phyloP scores from a whole-genome alignment of 257 asterid species.

The Gentiana straminea region DNA sequence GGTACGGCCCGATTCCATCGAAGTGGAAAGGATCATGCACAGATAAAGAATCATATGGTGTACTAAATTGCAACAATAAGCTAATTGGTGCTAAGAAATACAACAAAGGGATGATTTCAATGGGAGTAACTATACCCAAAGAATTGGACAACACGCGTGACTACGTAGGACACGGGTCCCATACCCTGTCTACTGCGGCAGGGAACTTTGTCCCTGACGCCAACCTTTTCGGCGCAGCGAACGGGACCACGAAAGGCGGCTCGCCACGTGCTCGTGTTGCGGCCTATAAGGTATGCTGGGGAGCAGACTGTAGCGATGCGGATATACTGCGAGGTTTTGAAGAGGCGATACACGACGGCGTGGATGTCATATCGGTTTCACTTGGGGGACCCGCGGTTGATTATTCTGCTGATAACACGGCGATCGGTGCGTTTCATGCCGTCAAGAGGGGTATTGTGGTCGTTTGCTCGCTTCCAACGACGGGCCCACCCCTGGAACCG shows the following conservation, averaged over 20 bases:
- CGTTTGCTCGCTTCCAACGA: constrained; percentile 54
- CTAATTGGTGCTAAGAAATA: constrained; percentile 70
- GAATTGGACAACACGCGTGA: constrained; percentile 26
- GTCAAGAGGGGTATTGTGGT: constrained; percentile 38
- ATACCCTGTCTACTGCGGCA: constrained; percentile 75
- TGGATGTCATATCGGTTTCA: constrained; percentile 56
- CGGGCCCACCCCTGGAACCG: constrained; percentile 28
- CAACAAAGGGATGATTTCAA: constrained; percentile 38
- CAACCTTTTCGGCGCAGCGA: constrained; percentile 29
- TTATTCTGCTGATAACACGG: constrained; percentile 26
- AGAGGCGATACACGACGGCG: constrained; percentile 58
- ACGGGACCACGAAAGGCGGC: constrained; percentile 79
- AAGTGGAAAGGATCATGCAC: constrained; percentile 71
- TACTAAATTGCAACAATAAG: constrained; percentile 61
- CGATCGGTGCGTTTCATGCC: constrained; percentile 58
- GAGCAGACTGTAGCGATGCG: constrained; percentile 33
- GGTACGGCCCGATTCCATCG: constrained; percentile 60
- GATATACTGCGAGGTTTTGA: constrained; percentile 54
- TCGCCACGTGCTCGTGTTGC: constrained; percentile 69
- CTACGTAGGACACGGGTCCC: constrained; percentile 53
- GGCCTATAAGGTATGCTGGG: constrained; percentile 57
- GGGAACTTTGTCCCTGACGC: constrained; percentile 67
- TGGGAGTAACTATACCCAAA: background rate
- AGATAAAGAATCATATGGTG: constrained; percentile 7
- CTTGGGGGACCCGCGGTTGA: constrained; percentile 25